Evolutionary conservation across 306 rosid genomes (phyloP).

Genomic region (Geum urbanum): DNA sequence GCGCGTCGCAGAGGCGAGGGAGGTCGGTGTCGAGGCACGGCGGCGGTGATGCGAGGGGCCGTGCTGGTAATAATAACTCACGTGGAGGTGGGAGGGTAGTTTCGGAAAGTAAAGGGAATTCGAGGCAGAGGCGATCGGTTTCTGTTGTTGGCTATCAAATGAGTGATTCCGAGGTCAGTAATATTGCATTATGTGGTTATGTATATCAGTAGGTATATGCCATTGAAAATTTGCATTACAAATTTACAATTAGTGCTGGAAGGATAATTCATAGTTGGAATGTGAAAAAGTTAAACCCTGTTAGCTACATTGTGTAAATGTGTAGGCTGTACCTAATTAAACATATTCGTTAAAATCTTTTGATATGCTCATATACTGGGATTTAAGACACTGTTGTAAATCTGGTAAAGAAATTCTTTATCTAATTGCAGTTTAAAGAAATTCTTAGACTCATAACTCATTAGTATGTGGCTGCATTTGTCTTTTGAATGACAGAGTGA

Average conservation of each 20-base stretch:
- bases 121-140: conserved; percentile 71
- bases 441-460: background rate
- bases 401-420: background rate
- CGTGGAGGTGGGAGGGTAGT: conserved; percentile 44
- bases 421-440: background rate
- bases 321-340: background rate
- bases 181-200: background rate
- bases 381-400: background rate
- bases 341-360: too few species aligned
- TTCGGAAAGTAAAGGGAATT: conserved; percentile 46
- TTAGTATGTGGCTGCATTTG: conserved; percentile 9
- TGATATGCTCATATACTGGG: background rate
- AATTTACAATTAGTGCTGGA: background rate
- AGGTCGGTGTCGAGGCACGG: conserved; percentile 85
- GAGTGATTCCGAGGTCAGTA: conserved; percentile 85
- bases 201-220: background rate
- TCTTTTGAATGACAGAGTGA: conserved; percentile 66
- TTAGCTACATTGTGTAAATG: background rate
- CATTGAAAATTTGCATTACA: background rate
- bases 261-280: background rate
- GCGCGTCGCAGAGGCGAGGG: conserved; percentile 64
- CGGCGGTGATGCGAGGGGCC: conserved; percentile 40
- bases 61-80: conserved; percentile 20
- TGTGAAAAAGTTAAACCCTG: background rate
- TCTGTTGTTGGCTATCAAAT: conserved; percentile 82